These are phyloP conservation scores for Penicillium sp. DNA, from an alignment of 2,329 filamentous ascomycete genomes.

Conservation along the genomic window DNA sequence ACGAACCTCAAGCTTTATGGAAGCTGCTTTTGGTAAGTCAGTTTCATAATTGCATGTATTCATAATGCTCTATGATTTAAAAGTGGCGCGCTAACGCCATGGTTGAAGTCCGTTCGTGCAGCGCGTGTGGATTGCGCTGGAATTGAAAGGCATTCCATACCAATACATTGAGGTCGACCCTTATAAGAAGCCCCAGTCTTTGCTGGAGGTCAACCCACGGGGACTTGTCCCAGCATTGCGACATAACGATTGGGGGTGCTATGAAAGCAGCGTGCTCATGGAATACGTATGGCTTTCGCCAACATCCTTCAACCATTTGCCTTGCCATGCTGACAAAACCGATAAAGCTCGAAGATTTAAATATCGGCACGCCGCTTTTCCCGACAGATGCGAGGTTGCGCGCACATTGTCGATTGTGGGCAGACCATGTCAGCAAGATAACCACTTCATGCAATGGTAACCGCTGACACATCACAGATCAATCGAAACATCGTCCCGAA, in stretches of 20 bases:
- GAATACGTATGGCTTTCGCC: constrained; percentile 62
- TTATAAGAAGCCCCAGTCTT: constrained; percentile 63
- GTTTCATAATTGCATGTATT: background rate
- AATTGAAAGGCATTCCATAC: constrained; percentile 70
- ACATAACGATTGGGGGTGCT: constrained; percentile 74
- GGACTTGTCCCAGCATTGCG: constrained; percentile 70
- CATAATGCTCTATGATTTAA: background rate
- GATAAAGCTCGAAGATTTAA: constrained; percentile 66
- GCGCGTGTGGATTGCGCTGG: constrained; percentile 81
- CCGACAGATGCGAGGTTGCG: constrained; percentile 58
- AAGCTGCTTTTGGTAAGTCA: constrained; percentile 67
- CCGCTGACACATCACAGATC: constrained; percentile 48
- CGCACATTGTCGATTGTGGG: constrained; percentile 73
- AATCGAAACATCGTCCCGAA: constrained; percentile 68
- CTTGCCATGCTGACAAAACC: constrained; percentile 6
- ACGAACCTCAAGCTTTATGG: constrained; percentile 70
- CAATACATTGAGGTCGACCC: constrained; percentile 84
- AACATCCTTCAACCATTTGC: background rate
- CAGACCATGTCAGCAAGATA: constrained; percentile 59
- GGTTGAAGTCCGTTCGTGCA: constrained; percentile 70
- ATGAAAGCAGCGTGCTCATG: constrained; percentile 74
- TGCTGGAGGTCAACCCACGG: constrained; percentile 69
- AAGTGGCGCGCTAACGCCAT: background rate
- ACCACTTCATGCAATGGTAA: background rate
- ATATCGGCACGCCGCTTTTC: constrained; percentile 55